phyloP scores from a whole-genome alignment of 805 yeast species.

The Yarrowia divulgata region DNA sequence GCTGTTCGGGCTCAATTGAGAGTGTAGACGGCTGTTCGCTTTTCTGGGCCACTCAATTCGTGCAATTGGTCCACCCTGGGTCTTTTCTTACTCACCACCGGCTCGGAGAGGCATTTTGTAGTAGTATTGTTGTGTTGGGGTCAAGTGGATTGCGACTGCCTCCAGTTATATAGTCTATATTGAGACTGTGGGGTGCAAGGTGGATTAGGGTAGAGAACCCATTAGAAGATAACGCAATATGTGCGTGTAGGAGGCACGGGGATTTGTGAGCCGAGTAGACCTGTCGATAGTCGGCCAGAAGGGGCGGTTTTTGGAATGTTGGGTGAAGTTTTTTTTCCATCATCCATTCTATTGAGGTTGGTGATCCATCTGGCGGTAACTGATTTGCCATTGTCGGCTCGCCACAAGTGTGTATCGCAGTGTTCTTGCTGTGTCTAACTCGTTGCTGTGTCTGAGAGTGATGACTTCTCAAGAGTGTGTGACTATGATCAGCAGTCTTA shows the following conservation, averaged over 20 bases:
- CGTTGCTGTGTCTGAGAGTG: too few species aligned
- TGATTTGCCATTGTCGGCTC: too few species aligned
- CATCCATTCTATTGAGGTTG: too few species aligned
- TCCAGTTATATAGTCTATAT: background rate
- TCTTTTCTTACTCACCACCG: slow-evolving; percentile 21
- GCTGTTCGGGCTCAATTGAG: background rate
- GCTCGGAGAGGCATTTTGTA: slow-evolving; percentile 34
- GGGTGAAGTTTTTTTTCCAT: too few species aligned
- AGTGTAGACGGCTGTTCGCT: background rate
- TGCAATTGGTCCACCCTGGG: background rate
- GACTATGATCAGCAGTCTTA: too few species aligned
- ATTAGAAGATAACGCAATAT: slow-evolving; percentile 37
- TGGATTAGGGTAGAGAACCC: slow-evolving; percentile 37
- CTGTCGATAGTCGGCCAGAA: background rate
- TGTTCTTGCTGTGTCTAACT: too few species aligned
- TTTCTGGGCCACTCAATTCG: background rate
- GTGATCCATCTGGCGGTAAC: too few species aligned
- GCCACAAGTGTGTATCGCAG: too few species aligned
- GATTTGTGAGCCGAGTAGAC: background rate
- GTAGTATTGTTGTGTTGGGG: background rate
- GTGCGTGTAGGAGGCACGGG: slow-evolving; percentile 14
- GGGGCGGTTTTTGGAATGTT: too few species aligned
- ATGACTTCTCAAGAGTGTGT: too few species aligned
- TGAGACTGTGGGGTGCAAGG: background rate
- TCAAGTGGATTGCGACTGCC: background rate